Evolutionary conservation across 352 stramenopile genomes (phyloP).

Genomic region (Phytophthora pisi): DNA sequence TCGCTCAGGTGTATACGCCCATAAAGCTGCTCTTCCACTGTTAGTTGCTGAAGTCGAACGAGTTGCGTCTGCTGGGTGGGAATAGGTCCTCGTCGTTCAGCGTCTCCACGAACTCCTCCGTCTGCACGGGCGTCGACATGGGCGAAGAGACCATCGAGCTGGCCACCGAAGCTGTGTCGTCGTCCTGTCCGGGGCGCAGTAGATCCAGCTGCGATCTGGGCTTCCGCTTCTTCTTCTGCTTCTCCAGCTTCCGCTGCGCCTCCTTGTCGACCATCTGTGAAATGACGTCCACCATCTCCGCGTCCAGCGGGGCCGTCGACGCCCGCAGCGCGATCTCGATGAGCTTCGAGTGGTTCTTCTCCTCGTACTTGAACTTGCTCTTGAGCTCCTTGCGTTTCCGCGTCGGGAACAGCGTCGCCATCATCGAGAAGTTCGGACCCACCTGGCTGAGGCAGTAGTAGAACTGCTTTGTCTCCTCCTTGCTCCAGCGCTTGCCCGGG

Average conservation of each 20-base stretch:
- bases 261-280: slow-evolving; percentile 82
- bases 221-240: slow-evolving; percentile 47
- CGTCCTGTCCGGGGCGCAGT: slow-evolving; percentile 15
- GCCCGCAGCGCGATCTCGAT: slow-evolving; percentile 85
- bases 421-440: slow-evolving; percentile 87
- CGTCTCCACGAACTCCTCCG: slow-evolving; percentile 52
- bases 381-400: slow-evolving; percentile 86
- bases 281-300: slow-evolving; percentile 85
- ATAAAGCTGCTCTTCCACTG: not conserved
- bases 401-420: slow-evolving; percentile 85
- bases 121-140: slow-evolving; percentile 33
- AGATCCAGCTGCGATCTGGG: slow-evolving; percentile 19
- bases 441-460: slow-evolving; percentile 89
- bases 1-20: too few species aligned
- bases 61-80: slow-evolving; percentile 52
- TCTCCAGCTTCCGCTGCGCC: slow-evolving; percentile 54
- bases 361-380: slow-evolving; percentile 89
- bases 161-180: slow-evolving; percentile 30
- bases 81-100: slow-evolving; percentile 57
- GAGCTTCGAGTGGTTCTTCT: slow-evolving; percentile 74
- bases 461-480: slow-evolving; percentile 89
- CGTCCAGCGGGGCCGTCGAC: slow-evolving; percentile 70
- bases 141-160: slow-evolving; percentile 37
- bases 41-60: slow-evolving; percentile 75
- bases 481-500: slow-evolving; percentile 68